Conservation (phyloP, 2,329 filamentous ascomycete species). For the Hypoxylon sp. region DNA sequence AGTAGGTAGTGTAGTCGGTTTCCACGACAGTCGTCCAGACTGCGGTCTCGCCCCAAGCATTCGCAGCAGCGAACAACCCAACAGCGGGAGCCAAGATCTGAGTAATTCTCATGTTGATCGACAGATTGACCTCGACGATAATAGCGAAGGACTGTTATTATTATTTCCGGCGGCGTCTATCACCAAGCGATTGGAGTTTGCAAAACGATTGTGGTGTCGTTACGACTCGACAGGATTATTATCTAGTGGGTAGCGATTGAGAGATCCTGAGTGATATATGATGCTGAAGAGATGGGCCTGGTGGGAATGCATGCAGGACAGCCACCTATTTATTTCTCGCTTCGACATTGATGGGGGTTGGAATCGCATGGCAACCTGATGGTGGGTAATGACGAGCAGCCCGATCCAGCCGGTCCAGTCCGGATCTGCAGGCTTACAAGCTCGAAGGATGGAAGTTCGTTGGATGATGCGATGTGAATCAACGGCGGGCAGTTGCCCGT, state of each 20-base stretch:
- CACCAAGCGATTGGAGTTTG: conserved; percentile 46
- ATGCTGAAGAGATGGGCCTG: conserved; percentile 25
- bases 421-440: conserved; percentile 43
- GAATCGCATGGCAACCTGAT: conserved; percentile 39
- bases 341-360: conserved; percentile 21
- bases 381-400: conserved; percentile 44
- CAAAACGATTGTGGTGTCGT: conserved; percentile 47
- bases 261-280: conserved; percentile 44
- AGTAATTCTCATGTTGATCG: conserved; percentile 55
- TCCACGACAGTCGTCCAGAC: conserved; percentile 56
- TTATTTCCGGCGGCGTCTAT: conserved; percentile 40
- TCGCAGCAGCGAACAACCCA: conserved; percentile 51
- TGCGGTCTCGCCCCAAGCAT: conserved; percentile 48
- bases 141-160: conserved; percentile 43
- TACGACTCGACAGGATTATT: conserved; percentile 39
- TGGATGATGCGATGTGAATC: conserved; percentile 42
- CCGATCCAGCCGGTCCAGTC: conserved; percentile 41
- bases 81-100: conserved; percentile 52
- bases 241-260: conserved; percentile 36
- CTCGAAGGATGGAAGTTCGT: conserved; percentile 38
- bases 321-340: conserved; percentile 46
- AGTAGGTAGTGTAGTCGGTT: conserved; percentile 58
- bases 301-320: conserved; percentile 37
- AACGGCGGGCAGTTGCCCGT: conserved; percentile 36
- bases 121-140: conserved; percentile 37